Conservation (phyloP, 2,329 filamentous ascomycete species). For the Aspergillus spinulosporus region DNA sequence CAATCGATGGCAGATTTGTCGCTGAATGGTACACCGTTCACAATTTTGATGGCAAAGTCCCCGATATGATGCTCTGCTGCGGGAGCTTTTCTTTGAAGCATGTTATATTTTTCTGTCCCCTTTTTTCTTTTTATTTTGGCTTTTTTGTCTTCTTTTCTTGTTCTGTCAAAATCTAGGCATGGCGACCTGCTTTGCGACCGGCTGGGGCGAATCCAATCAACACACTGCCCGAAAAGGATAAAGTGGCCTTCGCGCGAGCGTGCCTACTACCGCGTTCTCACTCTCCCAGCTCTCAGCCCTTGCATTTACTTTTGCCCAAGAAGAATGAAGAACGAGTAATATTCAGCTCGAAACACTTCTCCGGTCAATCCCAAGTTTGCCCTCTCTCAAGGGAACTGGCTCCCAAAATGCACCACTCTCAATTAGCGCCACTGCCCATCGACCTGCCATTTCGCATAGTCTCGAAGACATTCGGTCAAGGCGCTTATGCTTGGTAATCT, state of each 20-base stretch:
- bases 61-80: not conserved
- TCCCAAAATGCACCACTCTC: conserved; percentile 67
- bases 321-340: not conserved
- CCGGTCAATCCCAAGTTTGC: not conserved
- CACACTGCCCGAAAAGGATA: conserved; percentile 39
- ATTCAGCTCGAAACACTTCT: conserved; percentile 1
- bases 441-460: conserved; percentile 91
- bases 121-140: too few relatives aligned
- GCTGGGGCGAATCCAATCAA: conserved; percentile 23
- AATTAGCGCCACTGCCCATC: conserved; percentile 78
- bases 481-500: conserved; percentile 88
- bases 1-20: not conserved
- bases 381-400: not conserved
- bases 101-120: not conserved
- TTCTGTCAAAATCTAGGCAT: not conserved
- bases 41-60: not conserved
- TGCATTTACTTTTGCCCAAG: conserved; percentile 19
- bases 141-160: too few relatives aligned
- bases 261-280: conserved; percentile 25
- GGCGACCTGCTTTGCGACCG: conserved; percentile 9
- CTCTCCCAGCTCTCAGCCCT: conserved; percentile 21
- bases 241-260: conserved; percentile 35
- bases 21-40: not conserved
- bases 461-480: conserved; percentile 93
- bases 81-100: not conserved